Evolutionary conservation across 2,329 filamentous ascomycete species (phyloP).

Genomic region (Dactylella cylindrospora): DNA sequence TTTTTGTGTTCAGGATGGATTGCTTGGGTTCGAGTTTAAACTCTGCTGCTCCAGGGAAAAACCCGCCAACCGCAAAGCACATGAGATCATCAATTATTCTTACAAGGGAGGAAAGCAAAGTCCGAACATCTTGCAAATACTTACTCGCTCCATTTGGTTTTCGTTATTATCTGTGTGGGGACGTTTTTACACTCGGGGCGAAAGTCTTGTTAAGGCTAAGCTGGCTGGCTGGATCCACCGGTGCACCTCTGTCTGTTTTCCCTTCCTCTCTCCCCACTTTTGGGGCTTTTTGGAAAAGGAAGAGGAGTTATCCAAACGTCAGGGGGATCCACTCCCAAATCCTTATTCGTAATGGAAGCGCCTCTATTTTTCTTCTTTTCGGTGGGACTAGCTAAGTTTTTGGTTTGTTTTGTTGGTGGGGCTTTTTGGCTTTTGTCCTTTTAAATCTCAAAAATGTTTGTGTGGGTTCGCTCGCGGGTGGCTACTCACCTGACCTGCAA

Average conservation of each 20-base stretch:
- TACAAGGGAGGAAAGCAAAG: background rate
- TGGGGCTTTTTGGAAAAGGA: no score
- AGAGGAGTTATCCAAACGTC: no score
- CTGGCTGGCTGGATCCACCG: background rate
- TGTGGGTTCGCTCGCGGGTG: no score
- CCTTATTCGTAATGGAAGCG: slow-evolving; percentile 43
- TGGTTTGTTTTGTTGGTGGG: no score
- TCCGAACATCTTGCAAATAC: background rate
- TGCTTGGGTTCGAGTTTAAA: no score
- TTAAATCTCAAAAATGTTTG: no score
- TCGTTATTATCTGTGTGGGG: background rate
- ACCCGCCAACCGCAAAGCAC: background rate
- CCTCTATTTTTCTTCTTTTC: no score
- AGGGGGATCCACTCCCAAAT: slow-evolving; percentile 4
- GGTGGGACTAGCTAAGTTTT: no score
- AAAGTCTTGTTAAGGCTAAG: slow-evolving; percentile 18
- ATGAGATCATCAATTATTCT: background rate
- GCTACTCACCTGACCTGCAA: slow-evolving; percentile 2
- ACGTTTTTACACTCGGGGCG: background rate
- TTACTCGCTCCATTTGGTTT: background rate
- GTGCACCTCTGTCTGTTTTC: background rate
- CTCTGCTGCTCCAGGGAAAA: no score
- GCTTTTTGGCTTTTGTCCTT: no score
- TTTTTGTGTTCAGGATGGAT: no score
- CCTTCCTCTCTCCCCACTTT: slow-evolving; percentile 6